Evolutionary conservation across 1,284 basidiomycete species (phyloP), one percentile per base, ranked within the genome.

Genomic region (Sporisorium graminicola): DNA sequence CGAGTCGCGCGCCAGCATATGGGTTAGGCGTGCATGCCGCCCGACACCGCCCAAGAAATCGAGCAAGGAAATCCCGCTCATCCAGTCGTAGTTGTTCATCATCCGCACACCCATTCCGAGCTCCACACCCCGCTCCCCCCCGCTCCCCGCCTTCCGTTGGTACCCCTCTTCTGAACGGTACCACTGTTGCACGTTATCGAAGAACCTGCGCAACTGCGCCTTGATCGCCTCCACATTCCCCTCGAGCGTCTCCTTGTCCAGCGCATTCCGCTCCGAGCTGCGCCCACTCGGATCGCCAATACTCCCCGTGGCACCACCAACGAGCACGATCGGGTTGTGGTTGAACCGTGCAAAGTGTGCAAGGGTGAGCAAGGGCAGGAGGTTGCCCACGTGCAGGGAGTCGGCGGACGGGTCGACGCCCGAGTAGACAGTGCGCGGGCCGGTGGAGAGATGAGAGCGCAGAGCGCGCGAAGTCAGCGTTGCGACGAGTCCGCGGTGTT

Each of bases 241-340:
- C 35, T 90, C 88, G 2, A 95, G 90, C 44, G 90, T 88, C 3
- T 88, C 86, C 10, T 86, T 84, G 44, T 90, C 88, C 6, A 94
- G 90, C 1, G 91, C 88, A 60, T 91, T 90, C 18, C 97, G 91
- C 85, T 98, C 97, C 0, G 91, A 91, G 2, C 90, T 89, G 31
- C 95, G 89, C 1, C 97, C 97, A 0, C 94, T 95, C 2, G 97
- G 97, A 84, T 99, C 97, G 8, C 97, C 97, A 35, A 99, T 92
- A n/a, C 92, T 90, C 2, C 95, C 97, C 0, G 97, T 98, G 1
- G 94, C 96, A 0, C 95, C 95, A 37, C 96, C 96, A 84, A 98
- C 65, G 18, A 76, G 58, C 2, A 76, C 60, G 35, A 75, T 66
- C 2, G 73, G 56, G 0, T n/a, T 88, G 85, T 99, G 95, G 0